Conservation (phyloP, 176 grass and related monocot species). For the Tillandsia fasciculata region DNA sequence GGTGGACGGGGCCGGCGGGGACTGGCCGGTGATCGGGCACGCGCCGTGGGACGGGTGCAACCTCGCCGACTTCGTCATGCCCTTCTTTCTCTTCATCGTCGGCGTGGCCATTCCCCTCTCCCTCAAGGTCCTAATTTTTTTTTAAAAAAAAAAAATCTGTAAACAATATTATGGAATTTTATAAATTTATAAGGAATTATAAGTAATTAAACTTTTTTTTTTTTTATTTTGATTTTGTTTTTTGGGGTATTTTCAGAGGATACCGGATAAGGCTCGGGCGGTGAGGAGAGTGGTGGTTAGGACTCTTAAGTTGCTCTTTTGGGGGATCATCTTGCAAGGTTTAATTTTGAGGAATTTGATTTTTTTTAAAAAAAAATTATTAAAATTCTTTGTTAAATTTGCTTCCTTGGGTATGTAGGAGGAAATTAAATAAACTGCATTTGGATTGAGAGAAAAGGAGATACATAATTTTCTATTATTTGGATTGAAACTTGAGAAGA, state of each 20-base stretch:
- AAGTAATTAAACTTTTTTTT: background rate
- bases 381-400: background rate
- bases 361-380: background rate
- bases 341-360: background rate
- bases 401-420: background rate
- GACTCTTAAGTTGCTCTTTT: slow-evolving; percentile 75
- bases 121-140: slow-evolving; percentile 49
- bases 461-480: too few species aligned
- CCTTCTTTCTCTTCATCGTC: slow-evolving; percentile 95
- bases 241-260: slow-evolving; percentile 40
- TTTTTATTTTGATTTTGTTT: background rate
- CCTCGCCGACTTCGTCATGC: slow-evolving; percentile 95
- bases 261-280: slow-evolving; percentile 44
- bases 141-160: background rate
- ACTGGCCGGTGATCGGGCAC: slow-evolving; percentile 87
- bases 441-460: too few species aligned
- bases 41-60: slow-evolving; percentile 88
- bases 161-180: too few species aligned
- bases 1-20: slow-evolving; percentile 76
- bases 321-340: slow-evolving; percentile 94
- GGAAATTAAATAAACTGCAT: too few species aligned
- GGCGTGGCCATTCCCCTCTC: slow-evolving; percentile 92
- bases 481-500: too few species aligned
- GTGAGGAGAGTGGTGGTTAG: slow-evolving; percentile 55
- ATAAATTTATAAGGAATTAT: background rate